Percentiles rank a stretch among this genome's conserved stretches.
Conservation (phyloP, 75 land plant species). For the Picea glauca region DNA sequence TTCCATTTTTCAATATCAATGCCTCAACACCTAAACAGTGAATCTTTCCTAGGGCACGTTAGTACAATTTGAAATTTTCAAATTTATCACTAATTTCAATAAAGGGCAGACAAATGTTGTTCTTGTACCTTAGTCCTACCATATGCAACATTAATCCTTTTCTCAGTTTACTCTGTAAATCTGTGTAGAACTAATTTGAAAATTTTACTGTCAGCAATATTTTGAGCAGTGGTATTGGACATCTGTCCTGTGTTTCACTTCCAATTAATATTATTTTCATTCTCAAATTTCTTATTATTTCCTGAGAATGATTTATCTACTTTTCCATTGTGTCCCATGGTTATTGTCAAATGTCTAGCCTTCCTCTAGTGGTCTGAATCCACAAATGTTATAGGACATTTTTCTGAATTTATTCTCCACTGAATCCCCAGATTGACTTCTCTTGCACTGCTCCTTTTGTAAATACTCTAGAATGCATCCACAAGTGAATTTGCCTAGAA, state of each 20-base stretch:
- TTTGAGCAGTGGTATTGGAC: neutral
- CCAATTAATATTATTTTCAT: neutral
- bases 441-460: neutral
- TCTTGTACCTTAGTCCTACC: neutral
- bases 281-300: neutral
- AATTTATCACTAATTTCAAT: neutral
- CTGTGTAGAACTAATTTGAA: neutral
- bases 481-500: neutral
- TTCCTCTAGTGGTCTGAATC: neutral
- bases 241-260: neutral
- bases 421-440: neutral
- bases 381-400: neutral
- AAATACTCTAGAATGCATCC: slow-evolving; percentile 5
- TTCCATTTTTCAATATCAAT: neutral
- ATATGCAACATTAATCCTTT: neutral
- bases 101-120: neutral
- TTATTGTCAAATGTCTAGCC: too few relatives aligned
- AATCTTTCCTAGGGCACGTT: neutral
- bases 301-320: neutral
- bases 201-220: neutral
- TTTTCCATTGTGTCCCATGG: neutral
- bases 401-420: neutral
- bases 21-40: neutral
- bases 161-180: neutral
- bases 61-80: neutral